Percentiles rank a stretch among this genome's conserved stretches.
These are phyloP conservation scores for Aspergillus homomorphus DNA, from an alignment of 495 filamentous ascomycete species.

Conservation along the genomic window DNA sequence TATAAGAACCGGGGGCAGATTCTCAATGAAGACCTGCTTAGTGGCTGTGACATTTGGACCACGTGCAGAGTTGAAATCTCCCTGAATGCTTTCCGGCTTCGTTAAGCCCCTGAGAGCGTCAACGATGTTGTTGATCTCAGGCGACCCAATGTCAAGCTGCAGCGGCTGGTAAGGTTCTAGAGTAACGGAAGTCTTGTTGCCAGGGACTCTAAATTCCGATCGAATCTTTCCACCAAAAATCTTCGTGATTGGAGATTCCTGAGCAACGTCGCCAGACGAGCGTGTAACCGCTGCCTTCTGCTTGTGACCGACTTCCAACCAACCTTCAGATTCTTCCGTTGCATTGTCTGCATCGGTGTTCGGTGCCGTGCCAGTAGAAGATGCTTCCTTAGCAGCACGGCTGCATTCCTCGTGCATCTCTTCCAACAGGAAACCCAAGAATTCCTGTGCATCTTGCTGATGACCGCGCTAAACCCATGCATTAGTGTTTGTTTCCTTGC, in stretches of 20 bases:
- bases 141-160: slow-evolving; percentile 87
- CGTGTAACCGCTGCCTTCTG: slow-evolving; percentile 84
- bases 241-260: slow-evolving; percentile 81
- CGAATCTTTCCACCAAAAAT: slow-evolving; percentile 93
- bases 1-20: slow-evolving; percentile 85
- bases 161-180: slow-evolving; percentile 91
- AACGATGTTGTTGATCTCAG: slow-evolving; percentile 81
- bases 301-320: slow-evolving; percentile 92
- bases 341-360: slow-evolving; percentile 37
- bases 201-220: slow-evolving; percentile 83
- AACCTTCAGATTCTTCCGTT: slow-evolving; percentile 53
- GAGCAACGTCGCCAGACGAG: slow-evolving; percentile 70
- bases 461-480: slow-evolving; percentile 66
- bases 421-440: slow-evolving; percentile 89
- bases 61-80: slow-evolving; percentile 79
- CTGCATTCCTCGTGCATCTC: slow-evolving; percentile 91
- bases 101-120: slow-evolving; percentile 88
- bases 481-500: not conserved
- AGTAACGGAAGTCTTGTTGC: slow-evolving; percentile 85
- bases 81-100: slow-evolving; percentile 76
- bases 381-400: slow-evolving; percentile 61
- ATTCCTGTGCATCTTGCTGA: slow-evolving; percentile 97
- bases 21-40: slow-evolving; percentile 95
- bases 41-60: slow-evolving; percentile 74
- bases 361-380: slow-evolving; percentile 37